Percentiles rank a stretch among this genome's conserved stretches.
These are phyloP conservation scores for Chaetomium tenue DNA, from an alignment of 495 filamentous ascomycete genomes.

Conservation along the genomic window DNA sequence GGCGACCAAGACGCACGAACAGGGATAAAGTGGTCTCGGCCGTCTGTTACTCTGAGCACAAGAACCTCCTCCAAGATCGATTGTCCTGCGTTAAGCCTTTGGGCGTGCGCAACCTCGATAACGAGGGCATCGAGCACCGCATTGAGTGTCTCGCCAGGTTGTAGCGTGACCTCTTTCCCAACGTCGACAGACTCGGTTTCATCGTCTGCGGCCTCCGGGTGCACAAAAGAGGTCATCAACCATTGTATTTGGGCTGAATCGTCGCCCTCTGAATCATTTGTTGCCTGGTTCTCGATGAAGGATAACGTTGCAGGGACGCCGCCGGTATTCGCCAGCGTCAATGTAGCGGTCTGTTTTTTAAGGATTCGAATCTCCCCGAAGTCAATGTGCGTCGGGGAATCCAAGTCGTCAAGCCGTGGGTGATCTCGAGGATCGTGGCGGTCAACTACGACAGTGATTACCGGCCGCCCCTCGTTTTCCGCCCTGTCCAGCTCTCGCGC, in stretches of 20 bases:
- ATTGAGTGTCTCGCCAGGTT: constrained; percentile 78
- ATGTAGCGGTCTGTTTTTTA: constrained; percentile 57
- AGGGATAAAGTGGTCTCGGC: constrained; percentile 89
- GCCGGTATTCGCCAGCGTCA: constrained; percentile 92
- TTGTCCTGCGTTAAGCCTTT: constrained; percentile 66
- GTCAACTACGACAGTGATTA: constrained; percentile 81
- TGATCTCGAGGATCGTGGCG: constrained; percentile 31
- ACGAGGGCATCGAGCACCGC: constrained; percentile 65
- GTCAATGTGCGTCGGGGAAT: constrained; percentile 55
- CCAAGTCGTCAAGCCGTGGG: constrained; percentile 28
- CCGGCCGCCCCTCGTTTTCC: constrained; percentile 88
- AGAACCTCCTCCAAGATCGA: constrained; percentile 76
- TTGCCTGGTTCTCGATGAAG: constrained; percentile 68
- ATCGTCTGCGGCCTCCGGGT: constrained; percentile 36
- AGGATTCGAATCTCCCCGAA: constrained; percentile 73
- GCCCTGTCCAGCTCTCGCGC: constrained; percentile 82
- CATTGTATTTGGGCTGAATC: constrained; percentile 52
- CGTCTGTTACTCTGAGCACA: constrained; percentile 79
- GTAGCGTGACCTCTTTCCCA: constrained; percentile 57
- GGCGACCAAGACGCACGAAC: constrained; percentile 74
- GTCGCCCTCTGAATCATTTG: constrained; percentile 42
- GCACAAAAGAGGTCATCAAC: constrained; percentile 64
- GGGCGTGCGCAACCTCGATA: constrained; percentile 59
- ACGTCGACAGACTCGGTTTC: constrained; percentile 43
- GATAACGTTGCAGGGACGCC: constrained; percentile 69